A percentile compares a stretch with the other conserved stretches of the same genome.
These are phyloP conservation scores for Wakefieldia striispora DNA, from an alignment of 768 basidiomycete genomes.

Conservation along the genomic window DNA sequence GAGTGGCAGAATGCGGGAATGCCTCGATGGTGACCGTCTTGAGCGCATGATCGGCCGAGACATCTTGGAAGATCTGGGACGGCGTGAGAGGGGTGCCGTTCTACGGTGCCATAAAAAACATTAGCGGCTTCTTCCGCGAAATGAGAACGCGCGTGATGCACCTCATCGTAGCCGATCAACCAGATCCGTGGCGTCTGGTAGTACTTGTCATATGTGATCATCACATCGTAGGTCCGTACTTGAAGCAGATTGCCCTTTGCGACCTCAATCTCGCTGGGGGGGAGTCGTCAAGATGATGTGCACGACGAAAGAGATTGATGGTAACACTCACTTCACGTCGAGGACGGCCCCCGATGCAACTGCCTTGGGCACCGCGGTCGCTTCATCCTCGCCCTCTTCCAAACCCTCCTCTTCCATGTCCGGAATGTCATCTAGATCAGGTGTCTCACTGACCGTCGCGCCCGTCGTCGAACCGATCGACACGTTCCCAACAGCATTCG, in stretches of 20 bases:
- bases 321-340: constrained; percentile 47
- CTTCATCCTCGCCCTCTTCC: constrained; percentile 86
- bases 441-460: constrained; percentile 54
- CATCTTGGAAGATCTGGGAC: constrained; percentile 92
- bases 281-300: background rate
- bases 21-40: constrained; percentile 99
- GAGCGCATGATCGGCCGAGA: constrained; percentile 94
- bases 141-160: constrained; percentile 27
- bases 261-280: constrained; percentile 55
- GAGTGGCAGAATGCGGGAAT: constrained; percentile 88
- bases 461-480: constrained; percentile 39
- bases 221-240: constrained; percentile 98
- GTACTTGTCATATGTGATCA: constrained; percentile 99
- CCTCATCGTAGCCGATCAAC: constrained; percentile 98
- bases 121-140: constrained; percentile 2
- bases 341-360: constrained; percentile 34
- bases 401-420: constrained; percentile 98
- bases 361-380: constrained; percentile 62
- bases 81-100: constrained; percentile 87
- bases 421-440: constrained; percentile 95
- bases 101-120: constrained; percentile 37
- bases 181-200: constrained; percentile 98
- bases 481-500: constrained; percentile 44
- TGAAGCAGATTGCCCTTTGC: constrained; percentile 84
- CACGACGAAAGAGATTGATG: background rate